phyloP scores from a whole-genome alignment of 768 basidiomycete species.

The Termitomyces eurrhizus region DNA sequence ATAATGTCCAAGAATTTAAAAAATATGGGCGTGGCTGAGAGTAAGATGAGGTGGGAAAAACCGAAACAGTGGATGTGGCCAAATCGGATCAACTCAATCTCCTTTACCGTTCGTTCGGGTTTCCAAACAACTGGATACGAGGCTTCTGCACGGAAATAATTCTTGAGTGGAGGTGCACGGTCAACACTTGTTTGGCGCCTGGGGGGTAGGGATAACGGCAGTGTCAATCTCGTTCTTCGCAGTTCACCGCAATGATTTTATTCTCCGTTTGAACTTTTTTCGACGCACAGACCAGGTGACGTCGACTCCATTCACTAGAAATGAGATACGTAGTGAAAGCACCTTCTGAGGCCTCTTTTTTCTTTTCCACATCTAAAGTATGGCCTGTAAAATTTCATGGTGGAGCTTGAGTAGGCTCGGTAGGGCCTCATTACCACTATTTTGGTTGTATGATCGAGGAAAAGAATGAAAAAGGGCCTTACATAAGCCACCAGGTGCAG shows the following conservation, averaged over 20 bases:
- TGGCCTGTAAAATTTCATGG: background rate
- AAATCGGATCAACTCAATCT: constrained; percentile 39
- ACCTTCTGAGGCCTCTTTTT: background rate
- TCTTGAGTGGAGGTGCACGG: background rate
- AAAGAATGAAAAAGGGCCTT: background rate
- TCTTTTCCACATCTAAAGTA: background rate
- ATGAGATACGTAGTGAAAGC: background rate
- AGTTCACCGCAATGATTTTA: constrained; percentile 15
- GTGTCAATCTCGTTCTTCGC: constrained; percentile 6
- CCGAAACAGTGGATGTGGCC: constrained; percentile 35
- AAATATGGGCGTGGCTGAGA: constrained; percentile 23
- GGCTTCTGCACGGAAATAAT: constrained; percentile 12
- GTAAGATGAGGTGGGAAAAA: constrained; percentile 26
- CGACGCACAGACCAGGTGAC: constrained; percentile 16
- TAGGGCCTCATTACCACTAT: background rate
- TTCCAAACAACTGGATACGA: constrained; percentile 22
- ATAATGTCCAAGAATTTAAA: constrained; percentile 26
- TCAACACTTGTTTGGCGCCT: constrained; percentile 1
- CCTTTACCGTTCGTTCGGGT: constrained; percentile 25
- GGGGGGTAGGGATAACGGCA: constrained; percentile 1
- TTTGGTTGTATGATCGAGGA: background rate
- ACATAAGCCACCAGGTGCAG: background rate
- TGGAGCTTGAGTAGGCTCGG: background rate
- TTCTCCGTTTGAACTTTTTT: constrained; percentile 21
- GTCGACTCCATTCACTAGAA: background rate